Evolutionary conservation across 345 rosid genomes (phyloP), one percentile per base, ranked within the genome.

Genomic region (Brassica carinata): DNA sequence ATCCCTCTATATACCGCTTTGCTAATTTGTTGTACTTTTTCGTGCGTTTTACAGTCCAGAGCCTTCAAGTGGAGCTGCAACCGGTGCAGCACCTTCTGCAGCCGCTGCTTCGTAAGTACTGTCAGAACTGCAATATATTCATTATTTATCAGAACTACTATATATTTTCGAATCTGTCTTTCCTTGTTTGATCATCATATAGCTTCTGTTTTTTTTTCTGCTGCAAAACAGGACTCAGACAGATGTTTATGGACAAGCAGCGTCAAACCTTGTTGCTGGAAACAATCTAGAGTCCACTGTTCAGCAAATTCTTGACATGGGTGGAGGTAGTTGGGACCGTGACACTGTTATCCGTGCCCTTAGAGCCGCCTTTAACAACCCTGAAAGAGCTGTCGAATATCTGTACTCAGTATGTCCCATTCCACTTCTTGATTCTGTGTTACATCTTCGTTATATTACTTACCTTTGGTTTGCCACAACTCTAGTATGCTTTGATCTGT

Each of bases 341-440:
- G 98, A 91, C 62, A 89, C 88, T 34, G 95, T 93, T 83, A 83
- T 90, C 45, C 96, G 91, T 19, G 98, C 99, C 64, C 92, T 96
- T 33, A 90, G 97, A 66, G 98, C 97, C 64, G 99, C 97, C 75
- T 96, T 71, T 84, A 96, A 93, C 86, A 93, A 93, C 55, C 99
- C 98, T 5, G 98, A 92, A 86, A 90, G 98, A 83, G 99, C 99
- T 73, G 97, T 96, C 65, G 98, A 96, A 87, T 96, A 96, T 83
- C 83, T 96, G 18, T 96, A 92, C 80, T 88, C 98, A 75, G 99
- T 93, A 79, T 79, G 97, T 83, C 59, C 18, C 40, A 8, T 71
- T 66, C 29, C 33, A 34, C 69, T 48, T 67, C 26, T 48, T 48
- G 34, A 43, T 66, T 64, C 45, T 62, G 15, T n/a, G 14, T 33